These are phyloP conservation scores for Mrakia blollopis DNA, from an alignment of 768 basidiomycete species.

Conservation along the genomic window DNA sequence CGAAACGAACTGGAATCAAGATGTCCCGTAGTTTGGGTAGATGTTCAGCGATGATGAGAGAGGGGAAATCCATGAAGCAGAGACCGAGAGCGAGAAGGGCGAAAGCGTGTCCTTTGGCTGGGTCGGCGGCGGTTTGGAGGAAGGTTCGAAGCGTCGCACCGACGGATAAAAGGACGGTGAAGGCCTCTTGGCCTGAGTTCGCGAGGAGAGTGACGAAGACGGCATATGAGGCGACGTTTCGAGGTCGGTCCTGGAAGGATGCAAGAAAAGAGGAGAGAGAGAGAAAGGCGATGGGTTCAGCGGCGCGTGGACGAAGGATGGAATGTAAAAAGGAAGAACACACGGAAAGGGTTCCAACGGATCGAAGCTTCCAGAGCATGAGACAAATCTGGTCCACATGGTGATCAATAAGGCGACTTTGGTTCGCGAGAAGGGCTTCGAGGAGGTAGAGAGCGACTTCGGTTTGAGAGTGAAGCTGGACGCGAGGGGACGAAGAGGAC, in stretches of 20 bases:
- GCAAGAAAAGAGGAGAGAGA: background rate
- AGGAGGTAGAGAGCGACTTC: constrained; percentile 1
- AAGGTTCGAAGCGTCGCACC: background rate
- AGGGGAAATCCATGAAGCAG: constrained; percentile 71
- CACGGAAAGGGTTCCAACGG: constrained; percentile 53
- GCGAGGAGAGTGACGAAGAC: background rate
- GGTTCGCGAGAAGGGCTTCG: constrained; percentile 8
- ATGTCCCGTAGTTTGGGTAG: constrained; percentile 69
- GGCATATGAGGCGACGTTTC: constrained; percentile 21
- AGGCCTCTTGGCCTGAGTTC: background rate
- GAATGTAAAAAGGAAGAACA: background rate
- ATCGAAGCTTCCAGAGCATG: constrained; percentile 64
- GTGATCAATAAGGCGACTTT: background rate
- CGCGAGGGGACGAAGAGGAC: background rate
- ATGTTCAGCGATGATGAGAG: constrained; percentile 81
- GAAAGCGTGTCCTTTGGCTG: constrained; percentile 55
- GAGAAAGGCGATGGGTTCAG: background rate
- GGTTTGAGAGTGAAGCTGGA: background rate
- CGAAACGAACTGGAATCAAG: constrained; percentile 57
- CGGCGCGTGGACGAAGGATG: constrained; percentile 25
- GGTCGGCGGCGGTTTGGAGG: background rate
- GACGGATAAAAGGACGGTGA: background rate
- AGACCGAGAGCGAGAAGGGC: constrained; percentile 78
- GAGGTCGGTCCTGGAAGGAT: background rate
- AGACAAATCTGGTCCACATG: constrained; percentile 54